Base-by-base conservation (phyloP, 2,329 filamentous ascomycete species). In the Talaromyces sp. region DNA sequence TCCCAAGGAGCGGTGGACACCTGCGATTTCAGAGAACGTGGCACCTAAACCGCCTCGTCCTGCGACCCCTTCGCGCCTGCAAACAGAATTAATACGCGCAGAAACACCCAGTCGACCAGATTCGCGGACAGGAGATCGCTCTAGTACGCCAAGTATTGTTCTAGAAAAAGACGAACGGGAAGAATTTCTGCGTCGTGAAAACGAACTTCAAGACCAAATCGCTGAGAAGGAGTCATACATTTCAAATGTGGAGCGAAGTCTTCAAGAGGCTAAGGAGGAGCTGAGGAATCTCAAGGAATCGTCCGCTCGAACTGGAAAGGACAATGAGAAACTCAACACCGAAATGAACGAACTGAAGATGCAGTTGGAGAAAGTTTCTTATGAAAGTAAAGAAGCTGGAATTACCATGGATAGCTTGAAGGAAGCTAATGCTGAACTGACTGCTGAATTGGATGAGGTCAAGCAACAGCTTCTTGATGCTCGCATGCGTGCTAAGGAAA, bases 341-440 rank as follows among this genome's bases (percentile, higher is more conserved):
- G 93, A 97, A 74, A 87, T 94, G 66, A 97, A 98, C 73, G 92
- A 96, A 74, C 87, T 96, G 74, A 93, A 92, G 77, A 97, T 99
- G 93, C 93, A 97, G 74, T 85, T 99, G 31, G 95, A 99, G 82
- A 93, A 96, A 75, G 85, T 99, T 62, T 90, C 89, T 3, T 99
- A 98, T 72, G 95, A 99, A 83, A 90, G 91, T 82, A 97, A 97
- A 81, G 95, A 99, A 79, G 93, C 93, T 11, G 88, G 91, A 72
- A 99, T 99, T 76, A 97, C 94, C 35, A 97, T 99, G 92, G 95
- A 99, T 74, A 91, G 92, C 45, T 83, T 99, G 60, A 97, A 97
- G 80, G 95, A 98, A 76, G 94, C 94, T 66, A 99, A 99, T 76
- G 82, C 90, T 1, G 95, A 99, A 78, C 87, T 99, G 59, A 98